Base-by-base conservation (phyloP, 2,329 filamentous ascomycete species). In the Ramichloridium luteum region DNA sequence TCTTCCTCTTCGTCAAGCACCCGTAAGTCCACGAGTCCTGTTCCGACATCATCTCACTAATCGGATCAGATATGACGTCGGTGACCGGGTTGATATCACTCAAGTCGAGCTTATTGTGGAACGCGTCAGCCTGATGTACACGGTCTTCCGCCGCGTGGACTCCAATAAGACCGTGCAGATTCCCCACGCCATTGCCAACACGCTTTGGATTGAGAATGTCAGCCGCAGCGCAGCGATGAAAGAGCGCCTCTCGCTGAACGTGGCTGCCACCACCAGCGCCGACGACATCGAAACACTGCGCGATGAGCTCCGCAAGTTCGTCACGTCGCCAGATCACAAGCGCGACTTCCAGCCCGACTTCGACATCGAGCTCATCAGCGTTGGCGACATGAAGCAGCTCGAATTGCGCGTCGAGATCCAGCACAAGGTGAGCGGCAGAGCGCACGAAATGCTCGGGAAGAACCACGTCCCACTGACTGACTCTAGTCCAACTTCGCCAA, bases 1-100 rank as follows among this genome's bases (percentile, higher is more conserved):
- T 96, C 49, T 96, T 96, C 64, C 64, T 96, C 2, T 96, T 96
- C 49, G 83, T 94, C 62, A 96, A 94, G 64, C 88, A 96, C 55
- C 86, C 88, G 0, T n/a, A n/a, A n/a, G n/a, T n/a, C n/a, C n/a
- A n/a, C n/a, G n/a, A n/a, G n/a, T 93, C 80, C 53, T n/a, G n/a
- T n/a, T n/a, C n/a, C n/a, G n/a, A n/a, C n/a, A n/a, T n/a, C n/a
- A n/a, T n/a, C n/a, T n/a, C n/a, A n/a, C n/a, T n/a, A n/a, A n/a
- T n/a, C n/a, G n/a, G n/a, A n/a, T n/a, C n/a, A n/a, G n/a, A n/a
- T 94, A 80, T 54, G 88, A 96, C 53, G 34, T 48, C 11, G 53
- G 52, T 23, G 54, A 56, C 35, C 40, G 47, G 5, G 47, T 41
- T 23, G 34, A 32, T 23, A 37, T 47, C 14, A 36, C 40, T 20